These are phyloP conservation scores for Aspergillus cavernicola DNA, from an alignment of 495 filamentous ascomycete species.

Conservation along the genomic window DNA sequence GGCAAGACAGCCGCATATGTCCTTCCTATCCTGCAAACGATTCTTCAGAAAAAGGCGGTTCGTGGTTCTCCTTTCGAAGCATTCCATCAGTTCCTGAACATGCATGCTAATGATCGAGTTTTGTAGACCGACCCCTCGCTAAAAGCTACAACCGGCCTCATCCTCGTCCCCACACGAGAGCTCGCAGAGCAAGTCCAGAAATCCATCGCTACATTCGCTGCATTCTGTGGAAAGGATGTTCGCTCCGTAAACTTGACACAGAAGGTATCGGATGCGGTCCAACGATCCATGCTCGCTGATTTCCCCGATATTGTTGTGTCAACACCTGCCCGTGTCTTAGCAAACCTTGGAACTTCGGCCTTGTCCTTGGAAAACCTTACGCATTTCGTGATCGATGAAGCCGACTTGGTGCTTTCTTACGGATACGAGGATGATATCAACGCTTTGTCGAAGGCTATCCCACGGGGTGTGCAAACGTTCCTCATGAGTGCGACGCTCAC, in stretches of 20 bases:
- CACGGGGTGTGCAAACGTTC: conserved; percentile 82
- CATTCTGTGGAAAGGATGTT: conserved; percentile 81
- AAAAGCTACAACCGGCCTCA: conserved; percentile 61
- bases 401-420: conserved; percentile 90
- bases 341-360: conserved; percentile 64
- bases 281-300: conserved; percentile 80
- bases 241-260: conserved; percentile 80
- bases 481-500: conserved; percentile 92
- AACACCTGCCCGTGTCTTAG: conserved; percentile 74
- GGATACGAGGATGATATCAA: conserved; percentile 90
- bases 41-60: conserved; percentile 73
- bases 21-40: conserved; percentile 78
- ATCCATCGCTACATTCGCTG: conserved; percentile 64
- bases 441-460: conserved; percentile 67
- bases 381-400: conserved; percentile 90
- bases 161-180: conserved; percentile 92
- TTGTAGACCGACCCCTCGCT: conserved; percentile 34
- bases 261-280: conserved; percentile 80
- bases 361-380: conserved; percentile 66
- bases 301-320: conserved; percentile 84
- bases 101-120: background rate
- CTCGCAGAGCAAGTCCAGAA: conserved; percentile 86
- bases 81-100: too few relatives aligned
- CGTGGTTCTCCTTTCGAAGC: conserved; percentile 16
- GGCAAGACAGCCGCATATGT: conserved; percentile 98